phyloP scores from a whole-genome alignment of 2,329 filamentous ascomycete genomes.

The Bimuria novae-zelandiae region DNA sequence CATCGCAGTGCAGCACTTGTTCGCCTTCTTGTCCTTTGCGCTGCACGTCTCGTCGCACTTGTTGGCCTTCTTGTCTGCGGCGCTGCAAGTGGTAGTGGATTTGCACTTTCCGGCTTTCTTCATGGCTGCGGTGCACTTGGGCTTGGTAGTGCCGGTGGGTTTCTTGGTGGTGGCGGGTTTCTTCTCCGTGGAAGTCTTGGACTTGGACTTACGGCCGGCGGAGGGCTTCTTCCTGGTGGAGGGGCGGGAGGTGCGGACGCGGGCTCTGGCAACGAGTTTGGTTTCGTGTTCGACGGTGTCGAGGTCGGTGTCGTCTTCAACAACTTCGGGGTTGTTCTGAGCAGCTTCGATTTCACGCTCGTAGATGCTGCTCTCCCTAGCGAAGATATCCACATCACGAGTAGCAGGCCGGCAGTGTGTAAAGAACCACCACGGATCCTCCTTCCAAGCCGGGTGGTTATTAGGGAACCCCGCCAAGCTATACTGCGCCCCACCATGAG shows the following conservation, averaged over 20 bases:
- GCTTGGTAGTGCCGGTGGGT: neutral
- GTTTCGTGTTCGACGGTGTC: too few relatives aligned
- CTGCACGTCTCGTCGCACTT: neutral
- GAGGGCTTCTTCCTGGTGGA: neutral
- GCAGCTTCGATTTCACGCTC: too few relatives aligned
- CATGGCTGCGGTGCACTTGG: neutral
- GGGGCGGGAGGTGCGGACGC: neutral
- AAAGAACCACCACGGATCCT: neutral
- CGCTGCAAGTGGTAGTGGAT: neutral
- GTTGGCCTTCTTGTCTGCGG: neutral
- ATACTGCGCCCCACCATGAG: neutral
- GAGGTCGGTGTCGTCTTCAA: too few relatives aligned
- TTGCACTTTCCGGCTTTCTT: neutral
- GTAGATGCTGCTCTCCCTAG: neutral
- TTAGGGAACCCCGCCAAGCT: neutral
- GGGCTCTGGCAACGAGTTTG: too few relatives aligned
- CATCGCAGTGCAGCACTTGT: neutral
- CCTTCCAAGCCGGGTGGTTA: neutral
- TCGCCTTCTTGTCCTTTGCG: neutral
- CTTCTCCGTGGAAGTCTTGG: neutral
- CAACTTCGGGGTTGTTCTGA: too few relatives aligned
- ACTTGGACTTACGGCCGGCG: neutral
- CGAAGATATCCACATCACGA: neutral
- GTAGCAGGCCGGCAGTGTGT: neutral
- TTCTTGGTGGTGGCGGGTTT: neutral